These are phyloP conservation scores for Colletotrichum horii DNA, from an alignment of 2,329 filamentous ascomycete species.

Conservation along the genomic window DNA sequence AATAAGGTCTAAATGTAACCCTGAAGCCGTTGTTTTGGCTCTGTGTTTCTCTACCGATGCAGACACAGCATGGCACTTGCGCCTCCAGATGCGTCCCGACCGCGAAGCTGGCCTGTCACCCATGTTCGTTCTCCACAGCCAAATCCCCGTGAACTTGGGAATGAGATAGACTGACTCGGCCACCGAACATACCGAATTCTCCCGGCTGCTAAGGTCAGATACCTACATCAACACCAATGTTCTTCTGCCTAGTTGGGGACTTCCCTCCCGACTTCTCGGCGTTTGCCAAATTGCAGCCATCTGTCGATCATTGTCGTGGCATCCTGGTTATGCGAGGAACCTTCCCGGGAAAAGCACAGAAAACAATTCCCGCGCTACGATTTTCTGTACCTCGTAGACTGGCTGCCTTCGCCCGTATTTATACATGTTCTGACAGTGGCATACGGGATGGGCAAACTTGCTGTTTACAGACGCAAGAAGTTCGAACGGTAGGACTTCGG, in stretches of 20 bases:
- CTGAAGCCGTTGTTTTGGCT: not conserved
- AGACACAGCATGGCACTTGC: not conserved
- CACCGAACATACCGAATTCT: not conserved
- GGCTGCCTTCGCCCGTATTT: not conserved
- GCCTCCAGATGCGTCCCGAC: not conserved
- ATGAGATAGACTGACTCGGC: not conserved
- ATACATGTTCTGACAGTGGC: not conserved
- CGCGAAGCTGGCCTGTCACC: not conserved
- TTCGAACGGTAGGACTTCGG: not conserved
- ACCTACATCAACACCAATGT: not conserved
- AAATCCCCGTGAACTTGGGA: not conserved
- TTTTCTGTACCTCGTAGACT: not conserved
- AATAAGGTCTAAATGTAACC: not conserved
- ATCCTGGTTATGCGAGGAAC: not conserved
- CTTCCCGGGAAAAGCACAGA: not conserved
- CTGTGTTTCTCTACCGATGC: not conserved
- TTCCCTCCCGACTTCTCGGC: not conserved
- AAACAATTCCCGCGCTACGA: not conserved
- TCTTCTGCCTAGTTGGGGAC: not conserved
- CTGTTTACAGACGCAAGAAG: not conserved
- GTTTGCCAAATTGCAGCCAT: not conserved
- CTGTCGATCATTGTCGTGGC: constrained; percentile 12
- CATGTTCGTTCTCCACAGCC: not conserved
- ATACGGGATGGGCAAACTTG: not conserved
- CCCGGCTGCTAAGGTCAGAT: not conserved